Conservation (phyloP, 2,329 filamentous ascomycete genomes). For the Fusarium gaditjirri region DNA sequence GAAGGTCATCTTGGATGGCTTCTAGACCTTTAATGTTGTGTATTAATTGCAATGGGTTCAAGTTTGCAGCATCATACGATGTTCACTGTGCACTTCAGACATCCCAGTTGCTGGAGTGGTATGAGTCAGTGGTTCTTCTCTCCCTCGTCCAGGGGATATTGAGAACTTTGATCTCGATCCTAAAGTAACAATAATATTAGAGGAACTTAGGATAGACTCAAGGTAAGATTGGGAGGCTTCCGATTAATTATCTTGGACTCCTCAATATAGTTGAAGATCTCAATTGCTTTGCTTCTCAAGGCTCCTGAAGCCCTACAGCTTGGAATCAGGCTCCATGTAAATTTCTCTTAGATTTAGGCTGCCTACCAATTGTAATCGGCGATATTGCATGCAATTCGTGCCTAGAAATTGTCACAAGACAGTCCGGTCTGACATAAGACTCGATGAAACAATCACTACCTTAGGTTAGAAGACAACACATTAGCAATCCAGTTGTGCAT, state of each 20-base stretch:
- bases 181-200: not conserved
- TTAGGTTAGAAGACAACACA: not conserved
- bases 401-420: not conserved
- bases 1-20: not conserved
- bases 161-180: not conserved
- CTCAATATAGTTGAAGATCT: not conserved
- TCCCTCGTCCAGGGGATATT: not conserved
- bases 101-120: not conserved
- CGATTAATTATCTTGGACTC: not conserved
- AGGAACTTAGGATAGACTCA: not conserved
- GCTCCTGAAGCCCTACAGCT: not conserved
- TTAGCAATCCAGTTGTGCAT: not conserved
- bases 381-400: not conserved
- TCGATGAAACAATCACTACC: not conserved
- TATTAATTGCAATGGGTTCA: not conserved
- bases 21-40: not conserved
- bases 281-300: not conserved
- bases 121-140: slow-evolving; percentile 4
- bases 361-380: not conserved
- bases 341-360: not conserved
- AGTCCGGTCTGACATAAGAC: not conserved
- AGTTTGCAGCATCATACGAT: not conserved
- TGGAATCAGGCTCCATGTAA: not conserved
- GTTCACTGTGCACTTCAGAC: not conserved
- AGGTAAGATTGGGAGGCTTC: not conserved